A percentile compares a stretch with the other conserved stretches of the same genome.
Conservation (phyloP, 768 basidiomycete species). For the Tylopilus felleus region DNA sequence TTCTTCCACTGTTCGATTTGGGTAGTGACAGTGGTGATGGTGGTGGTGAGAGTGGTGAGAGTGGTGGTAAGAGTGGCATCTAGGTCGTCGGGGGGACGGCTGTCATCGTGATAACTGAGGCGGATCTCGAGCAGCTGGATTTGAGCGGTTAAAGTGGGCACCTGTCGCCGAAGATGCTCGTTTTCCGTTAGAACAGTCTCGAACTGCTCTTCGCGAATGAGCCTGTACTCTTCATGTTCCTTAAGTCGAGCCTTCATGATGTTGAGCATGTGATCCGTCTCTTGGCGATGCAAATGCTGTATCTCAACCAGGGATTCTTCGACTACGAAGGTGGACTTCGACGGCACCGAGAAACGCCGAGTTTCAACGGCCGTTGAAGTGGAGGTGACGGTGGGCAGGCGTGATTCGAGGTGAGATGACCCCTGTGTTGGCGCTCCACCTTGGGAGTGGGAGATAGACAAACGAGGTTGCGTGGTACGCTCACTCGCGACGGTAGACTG, state of each 20-base stretch:
- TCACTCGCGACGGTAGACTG: background rate
- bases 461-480: background rate
- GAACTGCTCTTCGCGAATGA: background rate
- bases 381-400: background rate
- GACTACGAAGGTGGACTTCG: background rate
- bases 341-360: background rate
- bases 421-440: background rate
- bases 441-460: background rate
- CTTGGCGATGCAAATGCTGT: background rate
- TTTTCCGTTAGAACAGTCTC: background rate
- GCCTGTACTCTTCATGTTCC: background rate
- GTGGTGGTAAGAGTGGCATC: background rate
- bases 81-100: background rate
- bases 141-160: background rate
- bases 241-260: background rate
- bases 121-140: background rate
- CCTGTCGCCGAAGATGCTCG: background rate
- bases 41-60: background rate
- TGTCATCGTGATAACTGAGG: background rate
- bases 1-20: constrained; percentile 1
- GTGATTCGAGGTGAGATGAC: background rate
- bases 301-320: background rate
- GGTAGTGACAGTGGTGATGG: background rate
- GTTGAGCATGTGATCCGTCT: background rate
- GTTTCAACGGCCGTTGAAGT: background rate